A percentile compares a stretch with the other conserved stretches of the same genome.
Conservation (phyloP, 2,329 filamentous ascomycete genomes). For the Sporothrix phasma region DNA sequence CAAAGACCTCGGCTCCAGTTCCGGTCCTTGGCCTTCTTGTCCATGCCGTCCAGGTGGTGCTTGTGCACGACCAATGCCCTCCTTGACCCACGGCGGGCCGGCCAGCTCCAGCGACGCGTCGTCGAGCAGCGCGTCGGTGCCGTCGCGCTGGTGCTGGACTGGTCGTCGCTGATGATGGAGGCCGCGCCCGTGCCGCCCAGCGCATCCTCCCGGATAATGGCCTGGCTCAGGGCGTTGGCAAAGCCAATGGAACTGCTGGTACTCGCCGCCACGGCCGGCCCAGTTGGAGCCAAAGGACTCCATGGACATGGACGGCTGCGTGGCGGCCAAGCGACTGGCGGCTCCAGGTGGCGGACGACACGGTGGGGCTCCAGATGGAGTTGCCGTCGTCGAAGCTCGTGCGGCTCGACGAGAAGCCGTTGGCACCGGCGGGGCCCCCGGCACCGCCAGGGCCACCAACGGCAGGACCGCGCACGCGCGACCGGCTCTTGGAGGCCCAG, state of each 20-base stretch:
- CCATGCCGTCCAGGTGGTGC: constrained; percentile 81
- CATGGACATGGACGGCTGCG: constrained; percentile 82
- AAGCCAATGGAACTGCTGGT: constrained; percentile 96
- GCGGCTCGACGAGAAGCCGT: constrained; percentile 77
- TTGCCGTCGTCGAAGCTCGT: constrained; percentile 89
- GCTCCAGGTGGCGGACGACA: constrained; percentile 90
- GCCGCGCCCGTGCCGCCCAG: constrained; percentile 33
- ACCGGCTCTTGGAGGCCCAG: constrained; percentile 81
- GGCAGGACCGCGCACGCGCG: constrained; percentile 40
- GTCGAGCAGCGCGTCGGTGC: constrained; percentile 57
- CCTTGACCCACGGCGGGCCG: constrained; percentile 96
- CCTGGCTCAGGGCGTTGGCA: constrained; percentile 89
- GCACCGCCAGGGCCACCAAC: constrained; percentile 31
- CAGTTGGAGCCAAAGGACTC: constrained; percentile 71
- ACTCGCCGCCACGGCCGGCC: constrained; percentile 59
- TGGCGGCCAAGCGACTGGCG: constrained; percentile 86
- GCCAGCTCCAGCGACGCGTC: constrained; percentile 86
- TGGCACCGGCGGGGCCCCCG: constrained; percentile 40
- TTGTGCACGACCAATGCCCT: constrained; percentile 94
- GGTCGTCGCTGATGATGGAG: constrained; percentile 32
- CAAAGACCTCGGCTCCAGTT: constrained; percentile 95
- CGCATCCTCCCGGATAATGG: constrained; percentile 83
- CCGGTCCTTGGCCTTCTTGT: constrained; percentile 86
- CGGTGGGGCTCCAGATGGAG: constrained; percentile 78
- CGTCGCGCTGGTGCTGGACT: constrained; percentile 28